Base-by-base conservation (phyloP, 2,329 filamentous ascomycete genomes). In the Myriosclerotinia duriaeana region DNA sequence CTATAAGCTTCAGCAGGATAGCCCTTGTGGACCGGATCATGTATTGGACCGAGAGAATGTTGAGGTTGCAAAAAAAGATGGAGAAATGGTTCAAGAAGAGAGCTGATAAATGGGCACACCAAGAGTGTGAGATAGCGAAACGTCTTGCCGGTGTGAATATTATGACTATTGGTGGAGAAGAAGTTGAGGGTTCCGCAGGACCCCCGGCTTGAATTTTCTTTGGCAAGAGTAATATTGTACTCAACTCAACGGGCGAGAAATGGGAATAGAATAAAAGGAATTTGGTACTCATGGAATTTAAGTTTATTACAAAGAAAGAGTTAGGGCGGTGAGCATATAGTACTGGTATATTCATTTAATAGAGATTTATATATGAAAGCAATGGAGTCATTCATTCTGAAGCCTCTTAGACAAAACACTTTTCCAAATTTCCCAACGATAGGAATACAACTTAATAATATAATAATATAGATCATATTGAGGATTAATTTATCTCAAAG, bases 201-300 rank as follows among this genome's bases (percentile, higher is more conserved):
- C 15, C 9, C n/a, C 0, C n/a, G 14, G 5, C n/a, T 0, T 56
- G 2, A 5, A 42, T 55, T 20, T 40, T 42, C n/a, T 26, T 26
- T 15, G n/a, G 53, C 36, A n/a, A 14, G 7, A 8, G 2, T 0
- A 1, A 8, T 55, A 36, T 6, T 8, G 0, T 7, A 5, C 12
- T 6, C 1, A 26, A 8, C 14, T 38, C 53, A 15, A 12, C 1
- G 30, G 12, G 17, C 17, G 11, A 38, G 34, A n/a, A 48, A 3
- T 7, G 20, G 6, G 7, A 22, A n/a, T 11, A 22, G 38, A 4
- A 9, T 22, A 11, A 20, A 3, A 9, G 20, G 6, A 11, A 48
- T 48, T 48, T 20, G 22, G 20, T 22, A 22, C 3, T n/a, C 20
- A n/a, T n/a, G n/a, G n/a, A n/a, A n/a, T n/a, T n/a, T n/a, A 22